Evolutionary conservation across 495 filamentous ascomycete genomes (phyloP), one percentile per base, ranked within the genome.

Genomic region (Halenospora varia): DNA sequence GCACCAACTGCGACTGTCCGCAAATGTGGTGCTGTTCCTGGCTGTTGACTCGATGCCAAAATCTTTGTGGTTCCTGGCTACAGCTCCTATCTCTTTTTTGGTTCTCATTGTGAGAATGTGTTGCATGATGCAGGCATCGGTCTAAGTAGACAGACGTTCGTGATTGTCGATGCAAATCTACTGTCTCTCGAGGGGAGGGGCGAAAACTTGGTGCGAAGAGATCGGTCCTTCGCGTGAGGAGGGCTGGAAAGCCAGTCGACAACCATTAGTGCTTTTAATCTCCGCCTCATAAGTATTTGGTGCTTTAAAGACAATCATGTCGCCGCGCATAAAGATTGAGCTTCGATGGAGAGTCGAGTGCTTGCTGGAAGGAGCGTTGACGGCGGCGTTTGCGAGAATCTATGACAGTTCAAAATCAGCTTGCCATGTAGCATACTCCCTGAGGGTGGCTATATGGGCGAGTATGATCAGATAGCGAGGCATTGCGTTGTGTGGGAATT

Each of bases 51-150:
- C 42, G 8, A 45, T 45, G 42, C 42, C 42, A 45, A 45, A 45
- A 17, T 45, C 42, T 45, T 45, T 45, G 42, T 45, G 42, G 42
- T 45, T 45, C n/a, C n/a, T 45, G 42, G 42, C 42, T 45, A 45
- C 42, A 45, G 17, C 42, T 45, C n/a, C 42, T n/a, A 45, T 45
- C 42, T 20, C 18, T n/a, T 45, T 45, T 45, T 45, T 20, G n/a
- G 42, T 4, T 45, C 18, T 45, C 18, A 45, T 45, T 20, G 42
- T 45, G 42, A 20, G 13, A 17, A 45, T 45, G 42, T n/a, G 42
- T 20, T 45, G 42, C 42, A 45, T 45, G 42, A n/a, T n/a, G 42
- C 42, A 45, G 13, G 42, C 42, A n/a, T 45, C 42, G 17, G 42
- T 45, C 17, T 45, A 45, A 45, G 42, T n/a, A 45, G 42, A 45